A percentile compares a stretch with the other conserved stretches of the same genome.
These are phyloP conservation scores for Paecilomyces formosus DNA, from an alignment of 2,329 filamentous ascomycete species.

Conservation along the genomic window DNA sequence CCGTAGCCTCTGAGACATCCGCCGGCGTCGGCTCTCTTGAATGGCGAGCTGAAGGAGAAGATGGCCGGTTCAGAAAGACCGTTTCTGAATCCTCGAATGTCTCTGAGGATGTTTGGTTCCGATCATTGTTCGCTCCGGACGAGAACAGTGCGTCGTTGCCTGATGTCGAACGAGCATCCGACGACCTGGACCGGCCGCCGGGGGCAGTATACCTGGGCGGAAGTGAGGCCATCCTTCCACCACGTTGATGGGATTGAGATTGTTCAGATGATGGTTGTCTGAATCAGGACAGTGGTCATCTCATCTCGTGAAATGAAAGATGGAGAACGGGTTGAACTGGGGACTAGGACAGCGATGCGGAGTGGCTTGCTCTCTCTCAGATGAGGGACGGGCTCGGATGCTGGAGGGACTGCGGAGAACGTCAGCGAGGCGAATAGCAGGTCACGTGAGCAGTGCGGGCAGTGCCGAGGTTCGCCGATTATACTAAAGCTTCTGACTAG, in stretches of 20 bases:
- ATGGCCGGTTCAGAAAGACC: slow-evolving; percentile 20
- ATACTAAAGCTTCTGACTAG: neutral
- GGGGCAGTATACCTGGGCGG: slow-evolving; percentile 20
- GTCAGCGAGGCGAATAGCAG: neutral
- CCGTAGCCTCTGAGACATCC: slow-evolving; percentile 35
- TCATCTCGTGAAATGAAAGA: neutral
- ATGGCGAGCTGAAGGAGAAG: slow-evolving; percentile 4
- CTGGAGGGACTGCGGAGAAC: neutral
- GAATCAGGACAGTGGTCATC: neutral
- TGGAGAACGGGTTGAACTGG: neutral
- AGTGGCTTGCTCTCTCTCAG: neutral
- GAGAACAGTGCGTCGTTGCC: slow-evolving; percentile 9
- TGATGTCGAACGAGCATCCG: slow-evolving; percentile 15
- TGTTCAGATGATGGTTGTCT: neutral
- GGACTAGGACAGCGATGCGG: neutral
- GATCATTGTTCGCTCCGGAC: slow-evolving; percentile 1
- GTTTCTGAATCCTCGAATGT: slow-evolving; percentile 20
- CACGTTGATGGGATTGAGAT: neutral
- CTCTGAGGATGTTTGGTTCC: slow-evolving; percentile 6
- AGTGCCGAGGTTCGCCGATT: neutral
- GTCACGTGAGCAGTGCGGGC: neutral
- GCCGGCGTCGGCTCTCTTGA: slow-evolving; percentile 13
- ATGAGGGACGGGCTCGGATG: neutral
- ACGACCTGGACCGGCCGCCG: slow-evolving; percentile 16
- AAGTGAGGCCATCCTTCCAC: slow-evolving; percentile 26